Evolutionary conservation across 2,329 filamentous ascomycete genomes (phyloP), one percentile per base, ranked within the genome.

Genomic region (Hymenoscyphus occultus): DNA sequence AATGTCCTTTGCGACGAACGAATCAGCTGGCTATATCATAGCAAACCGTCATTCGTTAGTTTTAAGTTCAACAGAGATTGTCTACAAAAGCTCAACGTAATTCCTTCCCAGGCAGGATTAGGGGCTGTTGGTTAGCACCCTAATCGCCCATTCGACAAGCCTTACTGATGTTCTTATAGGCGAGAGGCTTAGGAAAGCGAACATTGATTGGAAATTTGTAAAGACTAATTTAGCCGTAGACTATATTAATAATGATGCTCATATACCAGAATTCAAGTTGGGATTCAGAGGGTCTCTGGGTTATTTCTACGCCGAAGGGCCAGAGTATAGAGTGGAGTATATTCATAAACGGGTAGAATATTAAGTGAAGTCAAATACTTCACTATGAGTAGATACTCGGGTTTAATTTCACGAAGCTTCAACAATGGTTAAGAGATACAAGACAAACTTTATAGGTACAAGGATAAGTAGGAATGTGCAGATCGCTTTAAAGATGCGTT

Each of bases 1-100:
- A 69, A 69, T 48, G 48, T 62, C 42, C 59, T 69, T 19, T 67
- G 61, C 16, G 60, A 69, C 45, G 63, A 69, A 45, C 64, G 45
- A 39, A 12, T 64, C 14, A 48, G 39, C 22, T 69, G 56, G 67
- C 31, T 64, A 28, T 40, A 35, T 56, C 28, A 64, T 28, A 42
- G 40, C 3, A 16, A 14, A 2, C 63, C 60, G 16, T 69, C 59
- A 10, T 69, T 67, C 31, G 32, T 40, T 5, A 68, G 42, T 58
- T 57, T 51, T 13, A 48, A 31, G 10, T 68, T 68, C 39, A 68
- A 68, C 64, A 54, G 58, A 56, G 57, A 39, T 22, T 68, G 60
- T 48, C 65, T 67, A 22, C 57, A 56, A 5, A 68, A 67, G 7
- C 57, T 68, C 12, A 66, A 59, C 28, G 62, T 63, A 9, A 64